Conservation (phyloP, 2,329 filamentous ascomycete species). For the Cordyceps cicadae region DNA sequence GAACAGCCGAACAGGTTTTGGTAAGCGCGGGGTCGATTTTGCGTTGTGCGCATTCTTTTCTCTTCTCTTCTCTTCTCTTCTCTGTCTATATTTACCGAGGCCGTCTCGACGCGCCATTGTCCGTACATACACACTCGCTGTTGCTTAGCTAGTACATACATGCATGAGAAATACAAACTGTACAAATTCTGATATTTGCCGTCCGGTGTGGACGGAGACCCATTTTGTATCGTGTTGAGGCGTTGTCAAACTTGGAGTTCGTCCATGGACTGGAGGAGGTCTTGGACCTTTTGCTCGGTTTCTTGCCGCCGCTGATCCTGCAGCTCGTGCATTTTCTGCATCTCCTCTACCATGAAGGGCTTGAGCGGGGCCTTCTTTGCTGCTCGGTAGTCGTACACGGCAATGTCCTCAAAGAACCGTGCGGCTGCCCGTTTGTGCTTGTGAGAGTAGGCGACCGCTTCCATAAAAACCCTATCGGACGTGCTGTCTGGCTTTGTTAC, state of each 20-base stretch:
- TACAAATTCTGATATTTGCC: slow-evolving; percentile 1
- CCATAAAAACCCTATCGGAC: slow-evolving; percentile 45
- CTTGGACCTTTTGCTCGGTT: slow-evolving; percentile 15
- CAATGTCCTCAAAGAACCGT: slow-evolving; percentile 67
- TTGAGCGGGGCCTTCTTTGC: slow-evolving; percentile 31
- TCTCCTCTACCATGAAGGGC: slow-evolving; percentile 31
- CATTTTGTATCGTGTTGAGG: not conserved
- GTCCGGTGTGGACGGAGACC: not conserved
- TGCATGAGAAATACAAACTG: slow-evolving; percentile 7
- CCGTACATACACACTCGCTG: slow-evolving; percentile 8
- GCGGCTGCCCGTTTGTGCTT: slow-evolving; percentile 64
- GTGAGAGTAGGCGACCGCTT: slow-evolving; percentile 66
- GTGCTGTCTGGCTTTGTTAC: slow-evolving; percentile 36
- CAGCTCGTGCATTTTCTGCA: slow-evolving; percentile 27
- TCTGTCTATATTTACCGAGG: slow-evolving; percentile 10
- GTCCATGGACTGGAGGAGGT: slow-evolving; percentile 11
- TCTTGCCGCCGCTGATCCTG: slow-evolving; percentile 21
- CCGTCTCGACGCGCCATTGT: slow-evolving; percentile 8
- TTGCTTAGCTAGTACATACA: slow-evolving; percentile 5
- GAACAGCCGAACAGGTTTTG: not conserved
- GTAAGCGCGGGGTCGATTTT: not conserved
- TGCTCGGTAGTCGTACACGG: slow-evolving; percentile 56
- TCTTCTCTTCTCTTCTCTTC: slow-evolving; percentile 1
- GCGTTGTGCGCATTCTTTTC: not conserved
- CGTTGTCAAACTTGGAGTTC: slow-evolving; percentile 9